Evolutionary conservation across 768 basidiomycete genomes (phyloP).

Genomic region (Filobasidium floriforme): DNA sequence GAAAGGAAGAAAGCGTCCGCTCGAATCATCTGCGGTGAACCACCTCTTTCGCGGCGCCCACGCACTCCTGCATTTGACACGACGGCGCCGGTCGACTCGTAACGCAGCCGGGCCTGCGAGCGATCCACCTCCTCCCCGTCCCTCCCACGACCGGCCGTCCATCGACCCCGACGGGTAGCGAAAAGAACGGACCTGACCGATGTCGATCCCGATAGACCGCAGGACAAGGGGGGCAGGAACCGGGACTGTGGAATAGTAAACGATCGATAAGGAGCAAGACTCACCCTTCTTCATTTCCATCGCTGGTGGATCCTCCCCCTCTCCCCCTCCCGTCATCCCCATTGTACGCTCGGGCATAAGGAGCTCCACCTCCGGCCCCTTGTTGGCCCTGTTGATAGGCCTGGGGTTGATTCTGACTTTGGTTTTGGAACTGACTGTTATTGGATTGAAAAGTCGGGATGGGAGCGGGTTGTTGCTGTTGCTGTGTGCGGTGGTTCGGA

Average conservation of each 20-base stretch:
- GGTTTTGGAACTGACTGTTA: conserved; percentile 15
- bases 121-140: no score
- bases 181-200: no score
- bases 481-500: conserved; percentile 10
- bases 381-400: conserved; percentile 11
- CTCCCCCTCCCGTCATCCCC: conserved; percentile 8
- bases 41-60: no score
- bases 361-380: background rate
- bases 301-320: conserved; percentile 52
- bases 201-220: no score
- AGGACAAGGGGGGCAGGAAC: no score
- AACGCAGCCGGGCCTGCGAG: no score
- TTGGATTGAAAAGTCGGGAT: conserved; percentile 2
- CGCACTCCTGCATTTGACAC: no score
- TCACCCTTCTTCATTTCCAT: conserved; percentile 99
- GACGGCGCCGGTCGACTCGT: no score
- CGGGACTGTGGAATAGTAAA: no score
- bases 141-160: no score
- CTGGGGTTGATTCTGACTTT: conserved; percentile 18
- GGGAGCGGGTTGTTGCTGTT: conserved; percentile 16
- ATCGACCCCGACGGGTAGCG: no score
- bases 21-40: background rate
- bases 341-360: background rate
- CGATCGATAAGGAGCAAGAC: conserved; percentile 41
- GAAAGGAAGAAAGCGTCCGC: background rate